These are phyloP conservation scores for Mucuna pruriens DNA, from an alignment of 306 rosid genomes.

Conservation along the genomic window DNA sequence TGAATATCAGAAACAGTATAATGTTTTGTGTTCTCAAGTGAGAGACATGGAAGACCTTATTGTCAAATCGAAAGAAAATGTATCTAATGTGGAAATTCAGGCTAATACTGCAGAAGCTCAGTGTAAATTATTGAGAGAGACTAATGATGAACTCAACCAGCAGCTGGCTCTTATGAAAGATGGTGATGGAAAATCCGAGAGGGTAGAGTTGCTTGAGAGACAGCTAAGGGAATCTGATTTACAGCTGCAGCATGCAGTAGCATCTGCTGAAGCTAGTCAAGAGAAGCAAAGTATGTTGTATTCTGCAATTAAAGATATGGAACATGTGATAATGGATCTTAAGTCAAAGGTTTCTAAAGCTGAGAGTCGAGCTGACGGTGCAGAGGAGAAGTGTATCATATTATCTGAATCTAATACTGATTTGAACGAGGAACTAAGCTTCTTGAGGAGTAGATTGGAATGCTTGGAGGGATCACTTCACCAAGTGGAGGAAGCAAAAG, in stretches of 20 bases:
- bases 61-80: slow-evolving; percentile 47
- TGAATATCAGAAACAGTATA: slow-evolving; percentile 52
- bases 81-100: slow-evolving; percentile 51
- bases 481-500: slow-evolving; percentile 69
- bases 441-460: slow-evolving; percentile 65
- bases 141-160: slow-evolving; percentile 50
- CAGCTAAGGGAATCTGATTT: slow-evolving; percentile 62
- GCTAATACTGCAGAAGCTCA: slow-evolving; percentile 56
- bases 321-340: slow-evolving; percentile 64
- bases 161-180: slow-evolving; percentile 52
- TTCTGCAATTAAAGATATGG: slow-evolving; percentile 77
- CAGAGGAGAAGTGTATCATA: slow-evolving; percentile 73
- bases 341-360: slow-evolving; percentile 72
- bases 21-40: slow-evolving; percentile 35
- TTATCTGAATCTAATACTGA: slow-evolving; percentile 78
- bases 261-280: slow-evolving; percentile 85
- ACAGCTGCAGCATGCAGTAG: slow-evolving; percentile 70
- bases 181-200: slow-evolving; percentile 42
- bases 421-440: slow-evolving; percentile 67
- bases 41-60: slow-evolving; percentile 50
- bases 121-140: slow-evolving; percentile 44
- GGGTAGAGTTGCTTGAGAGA: slow-evolving; percentile 60
- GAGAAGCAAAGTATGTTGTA: slow-evolving; percentile 79
- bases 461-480: slow-evolving; percentile 73
- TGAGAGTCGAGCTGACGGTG: slow-evolving; percentile 73